phyloP scores from a whole-genome alignment of 805 yeast species.

The Kurtzmaniella cleridarum region DNA sequence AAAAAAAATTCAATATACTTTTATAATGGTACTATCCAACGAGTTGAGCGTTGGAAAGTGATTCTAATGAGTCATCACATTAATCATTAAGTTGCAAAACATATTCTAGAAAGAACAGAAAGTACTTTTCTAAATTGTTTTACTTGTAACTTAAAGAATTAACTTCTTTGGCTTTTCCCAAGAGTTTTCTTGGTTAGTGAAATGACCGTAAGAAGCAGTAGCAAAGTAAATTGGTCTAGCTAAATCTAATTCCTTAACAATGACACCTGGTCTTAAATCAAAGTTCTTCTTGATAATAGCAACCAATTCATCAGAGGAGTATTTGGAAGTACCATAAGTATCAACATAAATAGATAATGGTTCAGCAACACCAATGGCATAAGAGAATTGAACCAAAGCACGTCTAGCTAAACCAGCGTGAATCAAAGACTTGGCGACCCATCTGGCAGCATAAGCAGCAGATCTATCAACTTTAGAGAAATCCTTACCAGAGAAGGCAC shows the following conservation, averaged over 20 bases:
- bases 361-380: constrained; percentile 99
- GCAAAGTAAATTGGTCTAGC: constrained; percentile 99
- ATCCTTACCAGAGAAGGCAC: constrained; percentile 99
- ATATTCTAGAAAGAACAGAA: constrained; percentile 7
- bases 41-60: constrained; percentile 41
- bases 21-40: constrained; percentile 20
- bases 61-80: constrained; percentile 36
- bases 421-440: constrained; percentile 99
- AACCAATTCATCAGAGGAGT: constrained; percentile 85
- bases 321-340: constrained; percentile 95
- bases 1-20: constrained; percentile 8
- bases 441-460: constrained; percentile 99
- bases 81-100: constrained; percentile 27
- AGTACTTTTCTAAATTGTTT: not conserved
- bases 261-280: constrained; percentile 98
- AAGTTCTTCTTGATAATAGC: constrained; percentile 89
- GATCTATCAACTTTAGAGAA: constrained; percentile 99
- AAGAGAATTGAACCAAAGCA: constrained; percentile 96
- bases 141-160: constrained; percentile 40
- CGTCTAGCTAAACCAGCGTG: constrained; percentile 94
- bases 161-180: constrained; percentile 97
- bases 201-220: constrained; percentile 99
- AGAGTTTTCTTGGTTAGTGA: constrained; percentile 97
- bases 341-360: constrained; percentile 97
- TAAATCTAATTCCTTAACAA: constrained; percentile 92